phyloP scores from a whole-genome alignment of 108 stramenopile species.

The Skeletonema marinoi region DNA sequence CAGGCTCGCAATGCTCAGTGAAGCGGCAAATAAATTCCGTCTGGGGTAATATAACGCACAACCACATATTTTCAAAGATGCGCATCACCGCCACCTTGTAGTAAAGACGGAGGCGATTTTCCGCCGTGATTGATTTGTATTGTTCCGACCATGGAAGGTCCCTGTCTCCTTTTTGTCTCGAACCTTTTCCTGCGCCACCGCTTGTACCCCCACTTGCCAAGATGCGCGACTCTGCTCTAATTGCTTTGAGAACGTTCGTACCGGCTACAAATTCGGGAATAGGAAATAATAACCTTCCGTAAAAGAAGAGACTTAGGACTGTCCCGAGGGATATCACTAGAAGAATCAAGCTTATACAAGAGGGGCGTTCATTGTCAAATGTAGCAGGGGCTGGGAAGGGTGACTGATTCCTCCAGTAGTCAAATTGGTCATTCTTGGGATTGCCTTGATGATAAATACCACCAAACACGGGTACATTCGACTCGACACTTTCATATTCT shows the following conservation, averaged over 20 bases:
- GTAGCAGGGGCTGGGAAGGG: constrained; percentile 22
- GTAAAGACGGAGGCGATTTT: constrained; percentile 70
- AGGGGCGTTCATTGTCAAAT: constrained; percentile 27
- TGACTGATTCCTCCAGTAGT: constrained; percentile 30
- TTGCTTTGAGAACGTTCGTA: constrained; percentile 59
- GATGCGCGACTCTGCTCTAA: constrained; percentile 57
- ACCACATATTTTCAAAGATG: constrained; percentile 54
- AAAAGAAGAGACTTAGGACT: constrained; percentile 34
- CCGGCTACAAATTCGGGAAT: constrained; percentile 80
- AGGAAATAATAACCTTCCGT: constrained; percentile 66
- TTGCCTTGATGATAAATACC: constrained; percentile 6
- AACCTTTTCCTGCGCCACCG: constrained; percentile 7
- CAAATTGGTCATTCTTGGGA: neutral
- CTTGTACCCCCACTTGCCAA: constrained; percentile 22
- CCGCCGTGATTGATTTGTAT: constrained; percentile 58
- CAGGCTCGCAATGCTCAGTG: constrained; percentile 66
- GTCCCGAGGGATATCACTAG: constrained; percentile 39
- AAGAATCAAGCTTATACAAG: constrained; percentile 22
- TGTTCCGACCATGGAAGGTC: constrained; percentile 72
- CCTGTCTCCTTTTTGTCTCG: constrained; percentile 29
- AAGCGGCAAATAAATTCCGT: constrained; percentile 57
- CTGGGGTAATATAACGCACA: constrained; percentile 60
- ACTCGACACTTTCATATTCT: constrained; percentile 25
- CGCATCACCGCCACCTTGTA: constrained; percentile 52
- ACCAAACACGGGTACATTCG: constrained; percentile 34